Base-by-base conservation (phyloP, 225 moss, liverwort and hornwort genomes). In the Asterella californica region DNA sequence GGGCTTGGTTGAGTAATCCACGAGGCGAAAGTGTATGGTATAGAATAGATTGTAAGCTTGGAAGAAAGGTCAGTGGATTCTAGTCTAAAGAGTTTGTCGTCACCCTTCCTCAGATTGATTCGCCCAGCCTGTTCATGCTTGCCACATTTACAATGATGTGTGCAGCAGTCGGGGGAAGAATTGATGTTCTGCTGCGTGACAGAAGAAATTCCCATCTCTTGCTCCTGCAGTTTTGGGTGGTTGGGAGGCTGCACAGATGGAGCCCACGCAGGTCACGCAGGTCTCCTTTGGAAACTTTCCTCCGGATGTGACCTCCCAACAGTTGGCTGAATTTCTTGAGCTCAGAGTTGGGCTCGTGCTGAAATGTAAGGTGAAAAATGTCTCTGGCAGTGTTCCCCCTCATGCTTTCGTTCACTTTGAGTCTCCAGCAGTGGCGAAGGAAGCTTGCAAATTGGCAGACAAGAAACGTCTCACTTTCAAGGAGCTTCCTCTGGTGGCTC, bases 351-450 rank as follows among this genome's bases (percentile, higher is more conserved):
- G 97, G 52, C 77, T 91, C 18, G 93, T 94, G 80, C 83, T 90
- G 60, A 83, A 88, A 79, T 93, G 93, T 72, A 99, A 78, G 85
- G 83, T 99, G 70, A 97, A 97, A 85, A 75, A 71, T 19, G 76
- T 62, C 6, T 30, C 59, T 11, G 81, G 76, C 47, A 78, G 64
- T 62, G 33, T 81, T 37, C 91, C 91, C 48, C 87, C 89, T 4
- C 94, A 99, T 81, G 97, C 94, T 46, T 99, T 94, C 33, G 94
- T 94, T 55, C 94, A 93, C 67, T 99, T 99, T 54, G 88, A 90
- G 81, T 94, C 93, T 72, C 76, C 97, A 48, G 87, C 87, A 37
- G 97, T 89, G 49, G 97, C 97, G 32, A 77, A 85, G 70, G 84
- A 88, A 77, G 97, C 93, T 5, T 84, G 90, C 55, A 80, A 78